Base-by-base conservation (phyloP, 441 rosid species). In the Heliophila coronopifolia region DNA sequence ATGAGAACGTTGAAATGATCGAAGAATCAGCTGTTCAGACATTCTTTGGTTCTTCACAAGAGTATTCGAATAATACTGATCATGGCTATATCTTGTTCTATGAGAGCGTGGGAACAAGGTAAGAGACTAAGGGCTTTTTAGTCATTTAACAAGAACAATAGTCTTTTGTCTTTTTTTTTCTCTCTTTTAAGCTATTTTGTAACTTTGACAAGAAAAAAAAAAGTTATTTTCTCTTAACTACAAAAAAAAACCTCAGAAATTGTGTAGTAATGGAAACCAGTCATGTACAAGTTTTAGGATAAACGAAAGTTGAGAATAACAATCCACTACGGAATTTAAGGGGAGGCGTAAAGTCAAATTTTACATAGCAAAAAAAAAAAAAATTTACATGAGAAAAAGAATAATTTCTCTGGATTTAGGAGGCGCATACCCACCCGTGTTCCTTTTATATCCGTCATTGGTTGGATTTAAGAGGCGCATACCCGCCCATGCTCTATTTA, bases 51-150 rank as follows among this genome's bases (percentile, higher is more conserved):
- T 87, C 96, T 1, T 81, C 96, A 0, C 94, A 91, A 68, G 96
- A 87, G 53, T 87, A 77, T 58, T 79, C 94, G 0, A 81, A 89
- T 68, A 81, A 83, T 63, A 87, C 91, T 2, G 95, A 91, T 61
- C 94, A 92, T 4, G 95, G 96, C 37, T 84, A 87, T 68, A 87
- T 91, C 78, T 77, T 87, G 79, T 79, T 91, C 58, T 91, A 87
- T 0, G 95, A 81, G 78, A 74, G 86, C 63, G 66, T 82, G 30
- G 70, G 70, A 40, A 20, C 58, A 32, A 60, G 36, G 11, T 39
- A 37, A 15, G 14, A 23, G 28, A 11, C 7, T 6, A 28, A 33
- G 2, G 32, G 3, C 10, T 37, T 20, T 55, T 10, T 11, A 33
- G 1, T 44, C 44, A 33, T 45, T 34, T 17, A 42, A 35, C 54